Conservation (phyloP, 768 basidiomycete species). For the Tulasnella sp. region DNA sequence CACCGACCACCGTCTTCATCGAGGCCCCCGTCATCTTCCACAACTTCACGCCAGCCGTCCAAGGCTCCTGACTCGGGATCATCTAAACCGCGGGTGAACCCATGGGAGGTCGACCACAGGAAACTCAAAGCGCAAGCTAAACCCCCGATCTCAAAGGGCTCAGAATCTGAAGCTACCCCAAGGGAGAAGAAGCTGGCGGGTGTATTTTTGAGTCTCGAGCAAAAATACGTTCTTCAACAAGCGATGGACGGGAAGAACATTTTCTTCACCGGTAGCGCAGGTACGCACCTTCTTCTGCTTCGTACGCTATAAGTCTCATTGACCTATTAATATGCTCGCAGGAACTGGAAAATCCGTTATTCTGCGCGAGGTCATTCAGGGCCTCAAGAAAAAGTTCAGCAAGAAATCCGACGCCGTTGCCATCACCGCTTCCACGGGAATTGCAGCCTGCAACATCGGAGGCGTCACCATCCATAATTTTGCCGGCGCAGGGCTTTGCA, state of each 20-base stretch:
- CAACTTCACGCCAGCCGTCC: neutral
- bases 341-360: conserved; percentile 97
- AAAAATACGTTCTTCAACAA: conserved; percentile 73
- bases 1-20: neutral
- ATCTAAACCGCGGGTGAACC: neutral
- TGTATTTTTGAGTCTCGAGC: conserved; percentile 77
- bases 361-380: conserved; percentile 82
- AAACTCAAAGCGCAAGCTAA: conserved; percentile 1
- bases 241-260: conserved; percentile 69
- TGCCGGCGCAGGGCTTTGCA: conserved; percentile 85
- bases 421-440: conserved; percentile 93
- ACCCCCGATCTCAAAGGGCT: neutral
- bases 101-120: conserved; percentile 11
- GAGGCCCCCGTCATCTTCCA: neutral
- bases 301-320: neutral
- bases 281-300: conserved; percentile 48
- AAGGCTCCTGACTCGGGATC: neutral
- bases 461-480: conserved; percentile 95
- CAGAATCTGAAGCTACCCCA: neutral
- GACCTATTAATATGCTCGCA: conserved; percentile 34
- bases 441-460: conserved; percentile 96
- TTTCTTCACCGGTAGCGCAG: conserved; percentile 97
- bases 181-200: conserved; percentile 30
- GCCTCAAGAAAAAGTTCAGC: conserved; percentile 53
- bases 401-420: conserved; percentile 71